Percentiles rank a stretch among this genome's conserved stretches.
These are phyloP conservation scores for Quercus dentata DNA, from an alignment of 306 rosid genomes.

Conservation along the genomic window DNA sequence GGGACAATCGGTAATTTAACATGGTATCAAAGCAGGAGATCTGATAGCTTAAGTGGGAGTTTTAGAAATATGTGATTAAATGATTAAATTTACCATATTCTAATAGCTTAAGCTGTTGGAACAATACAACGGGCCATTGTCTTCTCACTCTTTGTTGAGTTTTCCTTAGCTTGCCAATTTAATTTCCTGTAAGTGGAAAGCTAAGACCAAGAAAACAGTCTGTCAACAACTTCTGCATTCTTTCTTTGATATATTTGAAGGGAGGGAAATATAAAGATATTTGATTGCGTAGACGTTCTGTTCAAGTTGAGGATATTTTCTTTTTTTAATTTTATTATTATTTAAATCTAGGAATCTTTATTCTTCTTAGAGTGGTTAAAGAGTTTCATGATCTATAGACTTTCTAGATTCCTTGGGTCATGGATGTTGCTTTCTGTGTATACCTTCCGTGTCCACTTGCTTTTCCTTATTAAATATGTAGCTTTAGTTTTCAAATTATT, in stretches of 20 bases:
- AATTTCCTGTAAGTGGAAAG: not conserved
- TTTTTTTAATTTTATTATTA: not conserved
- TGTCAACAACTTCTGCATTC: not conserved
- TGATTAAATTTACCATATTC: too few species aligned
- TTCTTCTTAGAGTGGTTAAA: not conserved
- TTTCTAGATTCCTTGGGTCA: slow-evolving; percentile 8
- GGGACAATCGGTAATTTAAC: too few species aligned
- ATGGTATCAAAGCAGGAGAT: too few species aligned
- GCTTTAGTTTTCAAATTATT: not conserved
- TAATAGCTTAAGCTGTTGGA: too few species aligned
- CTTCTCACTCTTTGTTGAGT: not conserved
- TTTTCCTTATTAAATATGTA: not conserved
- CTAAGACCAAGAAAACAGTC: not conserved
- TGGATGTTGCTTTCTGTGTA: not conserved
- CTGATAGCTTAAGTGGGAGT: too few species aligned
- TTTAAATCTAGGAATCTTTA: slow-evolving; percentile 2
- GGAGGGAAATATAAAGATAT: not conserved
- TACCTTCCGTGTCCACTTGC: slow-evolving; percentile 2
- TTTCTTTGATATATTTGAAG: not conserved
- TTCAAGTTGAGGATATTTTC: not conserved
- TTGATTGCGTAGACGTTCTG: slow-evolving; percentile 10
- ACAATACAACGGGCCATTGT: not conserved
- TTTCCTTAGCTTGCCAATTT: slow-evolving; percentile 7
- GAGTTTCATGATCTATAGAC: not conserved
- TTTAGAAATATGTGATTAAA: too few species aligned